A percentile compares a stretch with the other conserved stretches of the same genome.
phyloP scores from a whole-genome alignment of 495 filamentous ascomycete genomes.

The Penicillium longicatenatum region DNA sequence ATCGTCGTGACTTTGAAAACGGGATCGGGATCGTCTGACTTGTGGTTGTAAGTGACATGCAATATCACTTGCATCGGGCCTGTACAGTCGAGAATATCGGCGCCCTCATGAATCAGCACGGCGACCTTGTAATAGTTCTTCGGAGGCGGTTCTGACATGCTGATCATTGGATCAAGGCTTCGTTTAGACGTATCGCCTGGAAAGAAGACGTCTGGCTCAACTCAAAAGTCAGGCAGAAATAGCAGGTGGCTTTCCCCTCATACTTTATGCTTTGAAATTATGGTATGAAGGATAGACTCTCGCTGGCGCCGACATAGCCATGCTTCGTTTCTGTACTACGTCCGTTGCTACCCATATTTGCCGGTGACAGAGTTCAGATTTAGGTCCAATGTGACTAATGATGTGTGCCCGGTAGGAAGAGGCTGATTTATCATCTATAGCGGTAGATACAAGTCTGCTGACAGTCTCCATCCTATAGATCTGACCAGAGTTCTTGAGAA shows the following conservation, averaged over 20 bases:
- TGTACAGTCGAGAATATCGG: conserved; percentile 60
- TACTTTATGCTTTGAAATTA: not conserved
- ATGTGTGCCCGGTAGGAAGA: not conserved
- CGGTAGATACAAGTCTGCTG: not conserved
- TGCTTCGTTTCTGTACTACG: conserved; percentile 3
- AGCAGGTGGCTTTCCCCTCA: not conserved
- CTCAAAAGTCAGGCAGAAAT: not conserved
- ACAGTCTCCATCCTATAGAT: not conserved
- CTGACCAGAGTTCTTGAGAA: not conserved
- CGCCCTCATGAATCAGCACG: conserved; percentile 43
- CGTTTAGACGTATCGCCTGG: not conserved
- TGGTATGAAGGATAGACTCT: not conserved
- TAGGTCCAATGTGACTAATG: not conserved
- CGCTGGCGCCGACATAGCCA: not conserved
- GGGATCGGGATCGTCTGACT: conserved; percentile 9
- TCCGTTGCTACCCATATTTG: conserved; percentile 9
- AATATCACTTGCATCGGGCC: conserved; percentile 60
- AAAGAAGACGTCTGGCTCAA: not conserved
- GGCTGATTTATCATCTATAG: conserved; percentile 4
- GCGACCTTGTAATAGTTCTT: conserved; percentile 20
- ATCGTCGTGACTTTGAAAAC: conserved; percentile 28
- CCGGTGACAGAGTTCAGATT: not conserved
- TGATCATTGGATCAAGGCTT: not conserved
- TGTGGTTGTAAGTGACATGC: conserved; percentile 6
- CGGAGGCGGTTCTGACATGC: not conserved